These are phyloP conservation scores for Inonotus obliquus DNA, from an alignment of 1,284 basidiomycete genomes.

Conservation along the genomic window DNA sequence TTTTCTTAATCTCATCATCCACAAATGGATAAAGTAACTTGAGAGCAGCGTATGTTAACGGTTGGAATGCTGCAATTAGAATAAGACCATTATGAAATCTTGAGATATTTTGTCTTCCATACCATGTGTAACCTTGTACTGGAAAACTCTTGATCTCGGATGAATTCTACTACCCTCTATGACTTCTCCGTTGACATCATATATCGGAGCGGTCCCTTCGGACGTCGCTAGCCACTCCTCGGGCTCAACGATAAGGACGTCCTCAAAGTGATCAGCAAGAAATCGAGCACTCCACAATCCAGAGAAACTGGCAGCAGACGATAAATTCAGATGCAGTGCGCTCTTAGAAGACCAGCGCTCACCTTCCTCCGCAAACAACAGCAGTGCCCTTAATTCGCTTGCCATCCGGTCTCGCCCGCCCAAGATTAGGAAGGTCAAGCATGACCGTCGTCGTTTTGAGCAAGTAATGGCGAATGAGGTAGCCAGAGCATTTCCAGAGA, in stretches of 20 bases:
- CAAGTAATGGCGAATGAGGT: conserved; percentile 1
- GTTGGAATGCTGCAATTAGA: conserved; percentile 7
- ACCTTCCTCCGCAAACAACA: conserved; percentile 30
- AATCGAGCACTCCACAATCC: conserved; percentile 18
- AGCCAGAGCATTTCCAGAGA: background rate
- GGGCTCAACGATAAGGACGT: conserved; percentile 18
- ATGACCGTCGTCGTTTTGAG: conserved; percentile 4
- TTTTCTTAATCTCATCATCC: conserved; percentile 17
- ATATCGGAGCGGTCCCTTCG: conserved; percentile 3
- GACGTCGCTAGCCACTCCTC: conserved; percentile 12
- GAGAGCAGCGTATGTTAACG: conserved; percentile 3
- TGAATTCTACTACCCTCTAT: background rate
- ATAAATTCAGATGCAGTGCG: background rate
- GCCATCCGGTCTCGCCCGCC: conserved; percentile 6
- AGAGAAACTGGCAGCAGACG: conserved; percentile 10
- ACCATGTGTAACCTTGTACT: conserved; percentile 16
- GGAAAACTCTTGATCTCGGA: conserved; percentile 13
- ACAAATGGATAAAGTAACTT: conserved; percentile 13
- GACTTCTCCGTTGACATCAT: conserved; percentile 7
- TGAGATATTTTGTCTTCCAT: background rate
- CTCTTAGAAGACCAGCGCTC: background rate
- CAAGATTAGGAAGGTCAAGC: conserved; percentile 19
- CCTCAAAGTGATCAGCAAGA: conserved; percentile 18
- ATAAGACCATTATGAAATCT: background rate
- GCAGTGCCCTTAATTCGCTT: conserved; percentile 25